Evolutionary conservation across 2,329 filamentous ascomycete species (phyloP).

Genomic region (Ceratocystis papillata): DNA sequence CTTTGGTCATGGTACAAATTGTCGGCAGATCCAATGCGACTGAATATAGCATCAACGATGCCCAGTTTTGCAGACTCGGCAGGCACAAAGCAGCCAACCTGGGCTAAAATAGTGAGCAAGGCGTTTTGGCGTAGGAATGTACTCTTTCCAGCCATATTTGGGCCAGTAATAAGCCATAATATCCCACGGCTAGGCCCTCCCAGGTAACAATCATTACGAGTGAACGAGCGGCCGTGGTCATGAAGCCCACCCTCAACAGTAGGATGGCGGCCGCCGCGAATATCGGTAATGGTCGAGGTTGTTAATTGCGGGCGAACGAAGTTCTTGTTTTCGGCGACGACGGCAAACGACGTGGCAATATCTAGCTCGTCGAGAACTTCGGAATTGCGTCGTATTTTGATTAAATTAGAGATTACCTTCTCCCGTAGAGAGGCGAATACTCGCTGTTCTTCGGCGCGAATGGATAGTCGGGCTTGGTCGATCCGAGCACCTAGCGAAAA

Average conservation of each 20-base stretch:
- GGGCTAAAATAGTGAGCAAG: conserved; percentile 83
- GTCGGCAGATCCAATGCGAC: conserved; percentile 84
- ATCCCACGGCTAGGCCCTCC: conserved; percentile 49
- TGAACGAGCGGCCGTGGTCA: conserved; percentile 70
- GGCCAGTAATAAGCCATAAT: conserved; percentile 61
- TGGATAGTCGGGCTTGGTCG: conserved; percentile 65
- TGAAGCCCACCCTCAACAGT: conserved; percentile 78
- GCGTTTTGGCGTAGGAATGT: conserved; percentile 95
- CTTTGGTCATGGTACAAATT: conserved; percentile 91
- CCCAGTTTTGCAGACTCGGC: conserved; percentile 77
- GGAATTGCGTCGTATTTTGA: conserved; percentile 80
- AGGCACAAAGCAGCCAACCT: conserved; percentile 86
- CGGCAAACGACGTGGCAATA: conserved; percentile 75
- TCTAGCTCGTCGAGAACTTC: conserved; percentile 89
- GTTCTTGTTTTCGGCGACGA: conserved; percentile 61
- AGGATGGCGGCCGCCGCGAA: conserved; percentile 79
- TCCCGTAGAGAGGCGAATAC: conserved; percentile 67
- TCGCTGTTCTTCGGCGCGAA: conserved; percentile 71
- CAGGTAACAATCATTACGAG: conserved; percentile 74
- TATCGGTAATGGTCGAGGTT: conserved; percentile 49
- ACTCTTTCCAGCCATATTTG: conserved; percentile 98
- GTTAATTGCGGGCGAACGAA: conserved; percentile 66
- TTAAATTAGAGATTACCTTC: conserved; percentile 66
- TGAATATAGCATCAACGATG: conserved; percentile 92
- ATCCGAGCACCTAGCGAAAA: conserved; percentile 66